Conservation (phyloP, 495 filamentous ascomycete species). For the Aspergillus diversus region DNA sequence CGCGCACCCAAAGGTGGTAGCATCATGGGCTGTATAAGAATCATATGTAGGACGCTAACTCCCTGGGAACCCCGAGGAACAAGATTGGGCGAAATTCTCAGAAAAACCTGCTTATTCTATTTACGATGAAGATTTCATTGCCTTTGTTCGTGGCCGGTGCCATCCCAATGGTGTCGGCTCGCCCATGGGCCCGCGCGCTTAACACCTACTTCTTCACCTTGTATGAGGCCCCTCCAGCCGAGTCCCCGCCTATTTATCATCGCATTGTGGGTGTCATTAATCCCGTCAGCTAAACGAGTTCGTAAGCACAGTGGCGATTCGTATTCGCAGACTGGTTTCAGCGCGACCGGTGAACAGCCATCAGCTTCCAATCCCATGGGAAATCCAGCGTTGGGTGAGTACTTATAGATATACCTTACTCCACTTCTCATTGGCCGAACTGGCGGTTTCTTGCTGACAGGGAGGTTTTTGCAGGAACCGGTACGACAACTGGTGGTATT, state of each 20-base stretch:
- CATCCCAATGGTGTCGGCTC: constrained; percentile 26
- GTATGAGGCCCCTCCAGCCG: constrained; percentile 21
- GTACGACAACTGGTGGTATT: constrained; percentile 52
- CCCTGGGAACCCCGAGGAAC: no score
- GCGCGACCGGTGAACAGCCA: constrained; percentile 62
- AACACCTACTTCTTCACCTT: constrained; percentile 43
- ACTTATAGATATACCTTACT: not conserved
- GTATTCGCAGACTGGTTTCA: constrained; percentile 69
- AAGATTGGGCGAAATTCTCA: no score
- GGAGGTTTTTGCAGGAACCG: constrained; percentile 37
- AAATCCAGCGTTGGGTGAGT: constrained; percentile 59
- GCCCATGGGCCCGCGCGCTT: constrained; percentile 21
- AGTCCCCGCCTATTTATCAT: not conserved
- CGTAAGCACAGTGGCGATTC: constrained; percentile 51
- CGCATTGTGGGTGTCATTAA: not conserved
- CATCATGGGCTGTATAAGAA: no score
- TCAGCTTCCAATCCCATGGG: constrained; percentile 69
- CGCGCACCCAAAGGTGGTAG: not conserved
- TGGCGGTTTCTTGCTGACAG: not conserved
- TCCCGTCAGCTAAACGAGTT: not conserved
- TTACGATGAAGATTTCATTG: constrained; percentile 24
- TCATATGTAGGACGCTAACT: no score
- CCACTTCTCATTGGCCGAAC: no score
- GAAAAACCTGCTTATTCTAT: not conserved
- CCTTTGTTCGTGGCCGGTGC: constrained; percentile 21